Evolutionary conservation across 2,329 filamentous ascomycete genomes (phyloP).

Genomic region (Nectriaceae sp.): DNA sequence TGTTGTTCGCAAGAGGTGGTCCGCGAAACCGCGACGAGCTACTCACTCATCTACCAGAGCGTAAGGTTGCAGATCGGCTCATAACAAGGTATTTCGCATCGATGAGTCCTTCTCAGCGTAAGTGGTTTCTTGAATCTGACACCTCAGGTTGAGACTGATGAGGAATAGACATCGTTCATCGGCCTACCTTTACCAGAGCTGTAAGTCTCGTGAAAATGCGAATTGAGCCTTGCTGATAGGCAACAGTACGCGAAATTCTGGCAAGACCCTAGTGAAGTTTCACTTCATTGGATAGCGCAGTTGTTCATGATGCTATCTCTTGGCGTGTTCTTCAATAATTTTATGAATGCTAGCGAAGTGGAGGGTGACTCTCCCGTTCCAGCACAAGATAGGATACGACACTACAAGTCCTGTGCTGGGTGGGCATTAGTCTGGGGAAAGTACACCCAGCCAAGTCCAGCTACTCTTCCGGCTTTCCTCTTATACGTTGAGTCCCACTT

Average conservation of each 20-base stretch:
- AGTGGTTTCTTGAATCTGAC: constrained; percentile 16
- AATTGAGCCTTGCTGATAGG: constrained; percentile 5
- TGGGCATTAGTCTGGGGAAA: constrained; percentile 53
- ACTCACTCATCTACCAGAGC: constrained; percentile 49
- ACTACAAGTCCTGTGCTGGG: constrained; percentile 52
- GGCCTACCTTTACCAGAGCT: constrained; percentile 50
- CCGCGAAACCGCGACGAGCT: constrained; percentile 48
- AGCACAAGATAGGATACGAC: constrained; percentile 46
- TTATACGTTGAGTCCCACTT: constrained; percentile 58
- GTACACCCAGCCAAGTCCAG: constrained; percentile 50
- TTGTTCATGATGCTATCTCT: constrained; percentile 50
- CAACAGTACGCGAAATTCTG: constrained; percentile 52
- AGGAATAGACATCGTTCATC: constrained; percentile 52
- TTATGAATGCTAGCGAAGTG: constrained; percentile 46
- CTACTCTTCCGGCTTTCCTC: constrained; percentile 52
- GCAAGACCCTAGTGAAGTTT: constrained; percentile 39
- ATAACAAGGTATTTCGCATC: constrained; percentile 57
- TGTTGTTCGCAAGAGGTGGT: constrained; percentile 42
- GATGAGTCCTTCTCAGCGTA: constrained; percentile 53
- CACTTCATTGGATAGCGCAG: constrained; percentile 51
- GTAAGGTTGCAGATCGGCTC: constrained; percentile 49
- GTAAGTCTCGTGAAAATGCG: constrained; percentile 29
- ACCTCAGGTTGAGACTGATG: constrained; percentile 7
- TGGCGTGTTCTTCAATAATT: constrained; percentile 47
- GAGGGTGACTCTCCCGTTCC: constrained; percentile 40